A percentile compares a stretch with the other conserved stretches of the same genome.
These are phyloP conservation scores for Eucalyptus shirleyi DNA, from an alignment of 345 rosid genomes.

Conservation along the genomic window DNA sequence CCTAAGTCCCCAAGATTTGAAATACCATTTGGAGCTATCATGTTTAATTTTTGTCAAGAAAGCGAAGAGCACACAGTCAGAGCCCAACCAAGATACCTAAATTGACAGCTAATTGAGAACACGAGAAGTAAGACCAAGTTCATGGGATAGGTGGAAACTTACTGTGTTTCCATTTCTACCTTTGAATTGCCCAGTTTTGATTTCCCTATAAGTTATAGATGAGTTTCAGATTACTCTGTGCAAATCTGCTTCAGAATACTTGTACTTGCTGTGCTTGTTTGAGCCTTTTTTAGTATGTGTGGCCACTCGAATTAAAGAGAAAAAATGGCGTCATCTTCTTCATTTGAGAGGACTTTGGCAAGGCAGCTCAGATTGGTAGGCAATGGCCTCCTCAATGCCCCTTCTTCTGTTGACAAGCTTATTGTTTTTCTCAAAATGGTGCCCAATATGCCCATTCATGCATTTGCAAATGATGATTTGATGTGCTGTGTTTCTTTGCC, in stretches of 20 bases:
- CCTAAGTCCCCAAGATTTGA: not conserved
- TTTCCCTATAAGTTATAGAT: not conserved
- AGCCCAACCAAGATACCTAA: not conserved
- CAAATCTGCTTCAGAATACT: not conserved
- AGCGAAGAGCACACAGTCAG: not conserved
- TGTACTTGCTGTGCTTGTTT: conserved; percentile 19
- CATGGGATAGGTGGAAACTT: not conserved
- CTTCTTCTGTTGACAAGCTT: conserved; percentile 31
- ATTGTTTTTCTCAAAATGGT: conserved; percentile 35
- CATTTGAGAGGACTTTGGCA: conserved; percentile 7
- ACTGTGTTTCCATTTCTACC: not conserved
- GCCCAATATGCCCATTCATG: not conserved
- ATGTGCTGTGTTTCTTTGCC: not conserved
- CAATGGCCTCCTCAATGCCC: conserved; percentile 32
- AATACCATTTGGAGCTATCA: not conserved
- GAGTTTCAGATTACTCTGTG: not conserved
- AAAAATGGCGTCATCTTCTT: conserved; percentile 14
- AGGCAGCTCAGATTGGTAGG: conserved; percentile 47
- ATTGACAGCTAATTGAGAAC: not conserved
- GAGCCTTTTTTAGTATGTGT: not conserved
- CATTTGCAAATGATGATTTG: not conserved
- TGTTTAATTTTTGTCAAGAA: not conserved
- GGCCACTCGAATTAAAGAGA: too few relatives aligned
- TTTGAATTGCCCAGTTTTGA: not conserved
- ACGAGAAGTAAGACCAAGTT: not conserved